A percentile compares a stretch with the other conserved stretches of the same genome.
Conservation (phyloP, 768 basidiomycete genomes). For the Mycena chlorophos region DNA sequence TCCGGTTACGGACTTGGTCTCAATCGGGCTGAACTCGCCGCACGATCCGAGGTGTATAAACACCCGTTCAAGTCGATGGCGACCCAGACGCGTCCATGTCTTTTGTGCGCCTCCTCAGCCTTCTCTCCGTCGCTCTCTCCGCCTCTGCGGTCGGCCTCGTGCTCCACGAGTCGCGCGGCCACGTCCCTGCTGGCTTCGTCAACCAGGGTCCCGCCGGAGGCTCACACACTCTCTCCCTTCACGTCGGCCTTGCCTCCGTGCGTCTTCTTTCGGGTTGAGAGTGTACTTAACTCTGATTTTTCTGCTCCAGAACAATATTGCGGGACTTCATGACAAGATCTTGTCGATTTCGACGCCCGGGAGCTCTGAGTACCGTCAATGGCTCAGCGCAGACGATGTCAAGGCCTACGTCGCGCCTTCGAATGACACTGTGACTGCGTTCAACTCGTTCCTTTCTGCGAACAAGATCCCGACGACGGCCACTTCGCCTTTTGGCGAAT, state of each 20-base stretch:
- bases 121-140: background rate
- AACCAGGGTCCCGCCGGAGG: slow-evolving; percentile 18
- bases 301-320: slow-evolving; percentile 26
- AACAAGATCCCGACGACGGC: slow-evolving; percentile 24
- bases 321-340: slow-evolving; percentile 31
- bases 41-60: slow-evolving; percentile 1
- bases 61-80: background rate
- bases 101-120: background rate
- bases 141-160: slow-evolving; percentile 9
- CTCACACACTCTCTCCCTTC: slow-evolving; percentile 24
- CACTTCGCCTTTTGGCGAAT: slow-evolving; percentile 28
- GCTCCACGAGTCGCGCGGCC: slow-evolving; percentile 13
- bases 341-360: slow-evolving; percentile 31
- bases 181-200: slow-evolving; percentile 25
- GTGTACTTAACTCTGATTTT: too few relatives aligned
- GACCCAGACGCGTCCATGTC: background rate
- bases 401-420: slow-evolving; percentile 30
- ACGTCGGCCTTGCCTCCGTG: slow-evolving; percentile 32
- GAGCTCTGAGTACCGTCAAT: slow-evolving; percentile 26
- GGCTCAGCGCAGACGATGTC: slow-evolving; percentile 33
- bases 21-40: too few relatives aligned
- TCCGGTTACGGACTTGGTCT: too few relatives aligned
- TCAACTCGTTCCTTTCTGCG: slow-evolving; percentile 25
- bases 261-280: too few relatives aligned
- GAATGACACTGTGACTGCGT: slow-evolving; percentile 23